Conservation (phyloP, 345 rosid genomes). For the Clausena lansium region DNA sequence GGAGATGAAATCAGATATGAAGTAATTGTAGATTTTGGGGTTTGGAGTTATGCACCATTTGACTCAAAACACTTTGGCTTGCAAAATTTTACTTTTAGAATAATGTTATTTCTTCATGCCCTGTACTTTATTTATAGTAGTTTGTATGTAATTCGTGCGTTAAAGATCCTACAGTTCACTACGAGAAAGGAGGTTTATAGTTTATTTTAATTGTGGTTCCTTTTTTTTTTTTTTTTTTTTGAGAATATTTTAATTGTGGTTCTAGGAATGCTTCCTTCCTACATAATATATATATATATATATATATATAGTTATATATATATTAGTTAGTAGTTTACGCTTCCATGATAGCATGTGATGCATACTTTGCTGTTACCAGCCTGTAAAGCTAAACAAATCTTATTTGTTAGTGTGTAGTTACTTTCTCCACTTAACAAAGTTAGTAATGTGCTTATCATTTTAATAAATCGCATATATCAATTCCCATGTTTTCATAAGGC, state of each 20-base stretch:
- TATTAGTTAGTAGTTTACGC: not conserved
- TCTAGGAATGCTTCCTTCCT: too few relatives aligned
- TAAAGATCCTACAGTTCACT: not conserved
- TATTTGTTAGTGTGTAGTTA: not conserved
- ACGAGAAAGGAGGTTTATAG: not conserved
- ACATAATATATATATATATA: too few relatives aligned
- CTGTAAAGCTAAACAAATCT: not conserved
- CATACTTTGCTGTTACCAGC: not conserved
- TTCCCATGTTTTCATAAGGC: not conserved
- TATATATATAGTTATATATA: not conserved
- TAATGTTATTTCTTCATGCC: not conserved
- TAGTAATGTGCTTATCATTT: not conserved
- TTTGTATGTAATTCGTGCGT: not conserved
- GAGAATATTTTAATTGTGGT: too few relatives aligned
- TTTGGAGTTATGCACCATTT: not conserved
- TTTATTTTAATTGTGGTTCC: not conserved
- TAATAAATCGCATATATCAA: not conserved
- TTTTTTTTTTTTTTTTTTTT: too few relatives aligned
- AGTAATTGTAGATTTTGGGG: not conserved
- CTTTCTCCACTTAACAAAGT: not conserved
- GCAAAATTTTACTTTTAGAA: not conserved
- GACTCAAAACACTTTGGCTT: not conserved
- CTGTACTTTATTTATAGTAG: not conserved
- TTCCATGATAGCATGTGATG: not conserved
- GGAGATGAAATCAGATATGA: not conserved